Percentiles rank a stretch among this genome's conserved stretches.
phyloP scores from a whole-genome alignment of 257 asterid genomes.

The Galeopsis tetrahit region DNA sequence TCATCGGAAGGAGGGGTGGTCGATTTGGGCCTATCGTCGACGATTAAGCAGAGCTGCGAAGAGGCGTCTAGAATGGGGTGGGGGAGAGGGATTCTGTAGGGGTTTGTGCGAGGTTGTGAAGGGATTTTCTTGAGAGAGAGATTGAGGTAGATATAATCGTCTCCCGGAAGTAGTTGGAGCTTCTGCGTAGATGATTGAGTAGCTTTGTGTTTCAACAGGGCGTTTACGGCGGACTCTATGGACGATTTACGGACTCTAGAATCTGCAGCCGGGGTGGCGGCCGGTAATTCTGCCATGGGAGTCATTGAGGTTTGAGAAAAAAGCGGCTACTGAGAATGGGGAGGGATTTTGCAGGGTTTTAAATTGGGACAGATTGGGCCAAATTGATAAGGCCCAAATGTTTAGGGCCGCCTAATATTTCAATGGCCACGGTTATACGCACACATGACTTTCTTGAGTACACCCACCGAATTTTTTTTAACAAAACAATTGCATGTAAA shows the following conservation, averaged over 20 bases:
- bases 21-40: slow-evolving; percentile 73
- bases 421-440: background rate
- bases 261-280: slow-evolving; percentile 9
- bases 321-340: too few species aligned
- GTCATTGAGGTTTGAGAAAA: background rate
- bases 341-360: background rate
- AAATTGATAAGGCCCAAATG: background rate
- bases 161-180: slow-evolving; percentile 71
- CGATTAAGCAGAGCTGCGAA: slow-evolving; percentile 64
- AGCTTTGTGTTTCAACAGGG: slow-evolving; percentile 66
- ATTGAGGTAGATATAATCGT: slow-evolving; percentile 76
- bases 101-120: slow-evolving; percentile 59
- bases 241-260: slow-evolving; percentile 35
- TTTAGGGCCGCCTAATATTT: background rate
- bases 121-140: slow-evolving; percentile 83
- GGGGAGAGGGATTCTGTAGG: slow-evolving; percentile 61
- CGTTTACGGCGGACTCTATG: slow-evolving; percentile 52
- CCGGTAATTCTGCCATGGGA: background rate
- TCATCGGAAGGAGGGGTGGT: slow-evolving; percentile 56
- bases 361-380: background rate
- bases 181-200: slow-evolving; percentile 49
- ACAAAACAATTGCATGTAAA: too few species aligned
- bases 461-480: too few species aligned
- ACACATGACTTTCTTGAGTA: too few species aligned
- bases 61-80: slow-evolving; percentile 52